phyloP scores from a whole-genome alignment of 2,329 filamentous ascomycete species.

The Metarhizium robertsii region DNA sequence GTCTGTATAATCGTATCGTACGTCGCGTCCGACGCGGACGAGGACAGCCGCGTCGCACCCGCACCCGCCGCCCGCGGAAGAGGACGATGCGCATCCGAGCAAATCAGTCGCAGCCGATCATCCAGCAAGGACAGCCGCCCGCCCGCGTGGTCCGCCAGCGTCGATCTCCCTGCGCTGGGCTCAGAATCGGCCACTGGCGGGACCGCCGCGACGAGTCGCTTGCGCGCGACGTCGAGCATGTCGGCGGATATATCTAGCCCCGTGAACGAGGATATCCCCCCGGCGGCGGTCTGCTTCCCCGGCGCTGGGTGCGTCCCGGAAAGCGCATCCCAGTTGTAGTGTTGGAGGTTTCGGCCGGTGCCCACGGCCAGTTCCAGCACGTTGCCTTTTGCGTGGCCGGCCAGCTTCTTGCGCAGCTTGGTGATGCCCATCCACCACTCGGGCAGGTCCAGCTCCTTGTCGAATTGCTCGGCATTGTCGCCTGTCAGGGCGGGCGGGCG shows the following conservation, averaged over 20 bases:
- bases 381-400: slow-evolving; percentile 38
- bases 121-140: slow-evolving; percentile 30
- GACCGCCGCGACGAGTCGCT: slow-evolving; percentile 37
- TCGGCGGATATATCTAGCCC: slow-evolving; percentile 52
- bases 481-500: slow-evolving; percentile 36
- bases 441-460: slow-evolving; percentile 45
- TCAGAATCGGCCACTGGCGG: slow-evolving; percentile 25
- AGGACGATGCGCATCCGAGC: slow-evolving; percentile 36
- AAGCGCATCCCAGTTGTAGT: slow-evolving; percentile 46
- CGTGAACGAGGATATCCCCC: slow-evolving; percentile 44
- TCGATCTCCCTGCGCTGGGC: slow-evolving; percentile 22
- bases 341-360: slow-evolving; percentile 51
- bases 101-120: slow-evolving; percentile 35
- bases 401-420: slow-evolving; percentile 38
- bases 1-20: slow-evolving; percentile 58
- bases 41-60: slow-evolving; percentile 15
- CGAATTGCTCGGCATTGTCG: slow-evolving; percentile 45
- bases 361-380: slow-evolving; percentile 56
- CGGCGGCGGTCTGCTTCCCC: not conserved
- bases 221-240: slow-evolving; percentile 50
- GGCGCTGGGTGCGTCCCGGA: slow-evolving; percentile 4
- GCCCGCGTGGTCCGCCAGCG: slow-evolving; percentile 23
- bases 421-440: slow-evolving; percentile 50
- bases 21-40: slow-evolving; percentile 13
- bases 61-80: slow-evolving; percentile 29